Evolutionary conservation across 1,284 basidiomycete genomes (phyloP).

Genomic region (Meripilus lineatus): DNA sequence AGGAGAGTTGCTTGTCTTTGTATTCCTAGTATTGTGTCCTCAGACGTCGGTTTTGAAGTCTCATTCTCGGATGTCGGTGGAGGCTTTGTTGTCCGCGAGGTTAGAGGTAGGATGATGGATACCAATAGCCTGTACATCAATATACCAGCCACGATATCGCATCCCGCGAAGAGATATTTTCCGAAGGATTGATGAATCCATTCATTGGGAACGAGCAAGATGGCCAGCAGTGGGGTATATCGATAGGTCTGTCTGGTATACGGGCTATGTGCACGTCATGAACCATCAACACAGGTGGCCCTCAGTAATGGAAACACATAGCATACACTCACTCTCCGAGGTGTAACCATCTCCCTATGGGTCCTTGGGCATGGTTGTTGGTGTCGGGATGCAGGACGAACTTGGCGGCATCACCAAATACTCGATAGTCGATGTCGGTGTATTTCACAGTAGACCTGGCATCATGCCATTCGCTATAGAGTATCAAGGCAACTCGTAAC

Average conservation of each 20-base stretch:
- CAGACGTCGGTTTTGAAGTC: not conserved
- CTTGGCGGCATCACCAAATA: slow-evolving; percentile 88
- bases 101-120: slow-evolving; percentile 38
- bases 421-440: slow-evolving; percentile 95
- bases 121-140: slow-evolving; percentile 71
- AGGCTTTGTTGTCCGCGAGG: not conserved
- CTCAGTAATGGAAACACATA: slow-evolving; percentile 11
- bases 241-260: slow-evolving; percentile 94
- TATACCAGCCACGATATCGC: slow-evolving; percentile 79
- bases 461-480: slow-evolving; percentile 90
- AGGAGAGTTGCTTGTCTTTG: slow-evolving; percentile 35
- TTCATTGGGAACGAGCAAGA: slow-evolving; percentile 78
- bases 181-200: slow-evolving; percentile 81
- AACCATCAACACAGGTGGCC: not conserved
- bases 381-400: slow-evolving; percentile 54
- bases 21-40: slow-evolving; percentile 5
- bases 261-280: slow-evolving; percentile 54
- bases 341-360: slow-evolving; percentile 40
- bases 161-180: slow-evolving; percentile 85
- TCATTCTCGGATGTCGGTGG: not conserved
- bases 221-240: slow-evolving; percentile 91
- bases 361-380: slow-evolving; percentile 57
- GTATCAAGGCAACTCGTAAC: slow-evolving; percentile 67
- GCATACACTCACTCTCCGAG: slow-evolving; percentile 67
- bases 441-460: slow-evolving; percentile 83